Percentiles rank a stretch among this genome's conserved stretches.
phyloP scores from a whole-genome alignment of 176 grass and related monocot species.

The Musa itinerans region DNA sequence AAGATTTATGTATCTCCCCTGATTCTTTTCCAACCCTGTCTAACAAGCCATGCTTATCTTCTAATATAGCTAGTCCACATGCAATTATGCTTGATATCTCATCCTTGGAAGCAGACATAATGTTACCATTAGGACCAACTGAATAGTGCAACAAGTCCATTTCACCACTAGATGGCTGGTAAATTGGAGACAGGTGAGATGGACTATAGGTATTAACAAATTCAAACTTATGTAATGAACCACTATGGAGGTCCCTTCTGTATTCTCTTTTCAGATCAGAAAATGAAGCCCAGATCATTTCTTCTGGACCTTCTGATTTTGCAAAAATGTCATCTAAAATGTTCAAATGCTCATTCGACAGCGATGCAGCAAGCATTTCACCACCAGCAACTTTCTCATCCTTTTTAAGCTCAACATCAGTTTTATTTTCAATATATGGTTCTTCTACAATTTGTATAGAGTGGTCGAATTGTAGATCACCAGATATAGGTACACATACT shows the following conservation, averaged over 20 bases:
- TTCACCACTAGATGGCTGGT: slow-evolving; percentile 41
- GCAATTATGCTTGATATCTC: slow-evolving; percentile 96
- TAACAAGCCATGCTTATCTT: slow-evolving; percentile 36
- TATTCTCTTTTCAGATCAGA: slow-evolving; percentile 52
- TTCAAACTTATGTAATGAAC: slow-evolving; percentile 45
- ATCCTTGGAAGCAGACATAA: slow-evolving; percentile 60
- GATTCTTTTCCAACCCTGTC: slow-evolving; percentile 24
- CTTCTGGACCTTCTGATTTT: slow-evolving; percentile 43
- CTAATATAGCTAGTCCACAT: slow-evolving; percentile 50
- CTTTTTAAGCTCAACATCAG: neutral
- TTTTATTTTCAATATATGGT: slow-evolving; percentile 2
- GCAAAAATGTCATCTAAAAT: slow-evolving; percentile 18
- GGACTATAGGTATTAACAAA: slow-evolving; percentile 66
- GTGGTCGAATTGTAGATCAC: slow-evolving; percentile 25
- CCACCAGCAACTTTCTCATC: neutral
- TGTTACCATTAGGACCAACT: slow-evolving; percentile 48
- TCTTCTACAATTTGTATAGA: slow-evolving; percentile 17
- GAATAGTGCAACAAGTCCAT: slow-evolving; percentile 34
- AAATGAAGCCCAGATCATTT: slow-evolving; percentile 75
- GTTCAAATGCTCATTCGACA: slow-evolving; percentile 26
- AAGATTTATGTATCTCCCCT: slow-evolving; percentile 51
- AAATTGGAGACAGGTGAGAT: slow-evolving; percentile 47
- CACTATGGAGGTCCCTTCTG: slow-evolving; percentile 44
- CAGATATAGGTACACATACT: slow-evolving; percentile 18
- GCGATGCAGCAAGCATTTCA: neutral